Conservation (phyloP, 805 yeast species). For the Vanderwaltozyma tropicalis region DNA sequence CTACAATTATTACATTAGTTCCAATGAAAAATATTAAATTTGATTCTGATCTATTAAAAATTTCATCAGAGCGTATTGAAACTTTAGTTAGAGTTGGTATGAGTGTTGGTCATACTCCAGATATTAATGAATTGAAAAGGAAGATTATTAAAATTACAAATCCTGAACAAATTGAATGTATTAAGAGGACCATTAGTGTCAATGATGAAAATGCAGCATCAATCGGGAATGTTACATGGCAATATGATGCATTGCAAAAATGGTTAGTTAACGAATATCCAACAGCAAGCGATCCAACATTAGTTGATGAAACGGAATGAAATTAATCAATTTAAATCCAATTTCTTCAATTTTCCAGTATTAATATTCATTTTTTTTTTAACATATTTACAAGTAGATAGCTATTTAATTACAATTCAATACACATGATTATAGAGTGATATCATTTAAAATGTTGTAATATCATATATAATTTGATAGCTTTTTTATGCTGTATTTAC, state of each 20-base stretch:
- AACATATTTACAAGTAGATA: too few relatives aligned
- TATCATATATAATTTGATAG: too few relatives aligned
- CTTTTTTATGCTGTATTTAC: too few relatives aligned
- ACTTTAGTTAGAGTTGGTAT: constrained; percentile 84
- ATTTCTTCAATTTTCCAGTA: not conserved
- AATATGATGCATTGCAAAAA: constrained; percentile 16
- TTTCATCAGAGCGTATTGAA: constrained; percentile 62
- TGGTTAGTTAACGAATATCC: constrained; percentile 6
- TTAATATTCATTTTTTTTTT: too few relatives aligned
- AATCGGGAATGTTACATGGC: constrained; percentile 21
- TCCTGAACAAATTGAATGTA: constrained; percentile 19
- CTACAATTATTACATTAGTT: constrained; percentile 66
- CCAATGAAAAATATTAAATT: constrained; percentile 41
- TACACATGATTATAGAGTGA: too few relatives aligned
- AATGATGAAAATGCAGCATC: constrained; percentile 13
- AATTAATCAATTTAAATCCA: not conserved
- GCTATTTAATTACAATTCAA: too few relatives aligned
- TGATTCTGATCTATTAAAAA: constrained; percentile 63
- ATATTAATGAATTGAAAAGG: constrained; percentile 39
- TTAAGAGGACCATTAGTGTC: constrained; percentile 23
- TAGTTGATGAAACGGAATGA: not conserved
- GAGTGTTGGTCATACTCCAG: constrained; percentile 71
- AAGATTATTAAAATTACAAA: constrained; percentile 29
- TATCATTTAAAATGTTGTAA: too few relatives aligned
- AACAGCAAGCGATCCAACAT: not conserved